Evolutionary conservation across 768 basidiomycete species (phyloP).

Genomic region (Coprinellus micaceus): DNA sequence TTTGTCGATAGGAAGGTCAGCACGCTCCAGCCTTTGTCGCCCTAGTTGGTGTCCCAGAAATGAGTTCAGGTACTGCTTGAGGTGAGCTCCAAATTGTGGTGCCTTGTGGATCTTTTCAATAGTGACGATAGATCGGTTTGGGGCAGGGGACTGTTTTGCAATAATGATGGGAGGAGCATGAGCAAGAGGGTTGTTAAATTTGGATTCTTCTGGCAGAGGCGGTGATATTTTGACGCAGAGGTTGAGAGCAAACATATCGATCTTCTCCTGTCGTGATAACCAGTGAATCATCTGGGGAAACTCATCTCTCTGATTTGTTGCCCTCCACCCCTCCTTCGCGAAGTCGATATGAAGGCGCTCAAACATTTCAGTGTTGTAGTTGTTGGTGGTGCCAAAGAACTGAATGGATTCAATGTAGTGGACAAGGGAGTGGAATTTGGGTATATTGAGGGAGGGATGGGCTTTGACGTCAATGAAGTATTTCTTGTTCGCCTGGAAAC

Average conservation of each 20-base stretch:
- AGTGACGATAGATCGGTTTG: conserved; percentile 14
- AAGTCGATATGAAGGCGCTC: conserved; percentile 32
- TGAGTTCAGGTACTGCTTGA: conserved; percentile 23
- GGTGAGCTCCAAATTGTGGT: conserved; percentile 21
- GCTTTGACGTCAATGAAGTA: conserved; percentile 14
- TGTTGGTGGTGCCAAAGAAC: conserved; percentile 34
- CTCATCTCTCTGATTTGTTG: conserved; percentile 23
- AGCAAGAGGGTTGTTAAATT: neutral
- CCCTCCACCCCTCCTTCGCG: conserved; percentile 29
- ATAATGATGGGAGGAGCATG: neutral
- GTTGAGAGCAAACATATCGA: conserved; percentile 13
- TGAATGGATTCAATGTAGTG: conserved; percentile 31
- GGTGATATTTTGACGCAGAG: conserved; percentile 7
- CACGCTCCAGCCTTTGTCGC: neutral
- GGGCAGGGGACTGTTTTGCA: conserved; percentile 2
- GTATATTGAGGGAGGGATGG: conserved; percentile 28
- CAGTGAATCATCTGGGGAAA: conserved; percentile 35
- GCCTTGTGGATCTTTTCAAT: conserved; percentile 15
- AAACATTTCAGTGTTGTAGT: conserved; percentile 39
- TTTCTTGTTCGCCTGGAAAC: conserved; percentile 13
- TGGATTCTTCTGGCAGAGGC: conserved; percentile 10
- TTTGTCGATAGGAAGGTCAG: conserved; percentile 16
- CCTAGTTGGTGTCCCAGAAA: conserved; percentile 11
- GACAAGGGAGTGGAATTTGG: conserved; percentile 38
- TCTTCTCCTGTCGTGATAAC: conserved; percentile 31